These are phyloP conservation scores for Prosopis cineraria DNA, from an alignment of 306 rosid species.

Conservation along the genomic window DNA sequence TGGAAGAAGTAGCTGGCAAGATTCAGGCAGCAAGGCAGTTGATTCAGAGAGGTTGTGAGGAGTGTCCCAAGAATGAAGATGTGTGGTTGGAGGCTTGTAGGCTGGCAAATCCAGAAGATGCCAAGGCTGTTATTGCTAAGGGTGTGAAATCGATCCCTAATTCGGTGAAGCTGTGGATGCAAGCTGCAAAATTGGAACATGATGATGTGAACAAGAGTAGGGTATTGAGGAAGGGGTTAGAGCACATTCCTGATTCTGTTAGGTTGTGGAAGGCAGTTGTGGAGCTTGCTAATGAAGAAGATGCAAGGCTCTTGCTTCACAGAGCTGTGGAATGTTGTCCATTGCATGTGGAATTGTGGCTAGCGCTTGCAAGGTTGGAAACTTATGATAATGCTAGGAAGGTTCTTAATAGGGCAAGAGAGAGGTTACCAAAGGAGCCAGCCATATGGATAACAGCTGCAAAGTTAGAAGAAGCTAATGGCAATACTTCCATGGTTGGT, in stretches of 20 bases:
- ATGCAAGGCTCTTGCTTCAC: constrained; percentile 81
- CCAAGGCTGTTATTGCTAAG: constrained; percentile 78
- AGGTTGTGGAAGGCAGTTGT: constrained; percentile 97
- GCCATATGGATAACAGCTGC: constrained; percentile 92
- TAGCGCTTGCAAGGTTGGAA: constrained; percentile 86
- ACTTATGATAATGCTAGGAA: constrained; percentile 78
- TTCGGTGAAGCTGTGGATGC: constrained; percentile 89
- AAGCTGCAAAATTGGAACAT: constrained; percentile 76
- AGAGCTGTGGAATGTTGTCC: no score
- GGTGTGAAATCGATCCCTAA: constrained; percentile 78
- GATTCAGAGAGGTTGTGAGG: no score
- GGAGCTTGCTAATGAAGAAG: constrained; percentile 85
- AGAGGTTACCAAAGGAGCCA: constrained; percentile 78
- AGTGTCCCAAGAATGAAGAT: no score
- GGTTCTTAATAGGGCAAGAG: constrained; percentile 87
- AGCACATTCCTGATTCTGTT: no score
- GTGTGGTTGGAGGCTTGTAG: constrained; percentile 94
- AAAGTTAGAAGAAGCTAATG: constrained; percentile 93
- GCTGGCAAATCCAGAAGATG: constrained; percentile 80
- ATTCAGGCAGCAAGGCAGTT: no score
- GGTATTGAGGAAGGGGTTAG: constrained; percentile 94
- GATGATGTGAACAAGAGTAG: constrained; percentile 69
- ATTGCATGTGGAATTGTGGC: constrained; percentile 86
- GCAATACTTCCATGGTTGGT: constrained; percentile 78
- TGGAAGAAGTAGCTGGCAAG: no score